Evolutionary conservation across 257 asterid species (phyloP), one percentile per base, ranked within the genome.

Genomic region (Jacaranda mimosifolia): DNA sequence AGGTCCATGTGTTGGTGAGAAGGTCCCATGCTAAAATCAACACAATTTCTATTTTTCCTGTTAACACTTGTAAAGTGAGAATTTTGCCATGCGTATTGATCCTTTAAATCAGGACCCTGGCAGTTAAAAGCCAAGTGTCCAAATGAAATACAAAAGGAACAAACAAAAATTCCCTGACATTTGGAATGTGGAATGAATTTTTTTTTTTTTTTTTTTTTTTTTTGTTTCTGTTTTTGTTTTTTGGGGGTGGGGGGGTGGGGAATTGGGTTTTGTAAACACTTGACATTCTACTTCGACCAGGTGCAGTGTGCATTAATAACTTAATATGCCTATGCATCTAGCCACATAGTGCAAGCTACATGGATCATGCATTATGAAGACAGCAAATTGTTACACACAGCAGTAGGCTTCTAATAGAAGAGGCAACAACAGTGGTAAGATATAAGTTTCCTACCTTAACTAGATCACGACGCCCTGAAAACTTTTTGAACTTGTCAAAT

Each of bases 401-500:
- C 49, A 39, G 9, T 5, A 51, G 53, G 66, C 19, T 12, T 67
- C 52, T 42, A 0, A 10, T 26, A 38, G 69, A 46, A 64, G 48
- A 35, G 32, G 18, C 19, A 76, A 48, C 6, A 35, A n/a, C 4
- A 3, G 3, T 4, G 10, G 62, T 17, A 8, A 55, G 4, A 55
- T 55, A 48, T 0, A 42, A 45, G 78, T 59, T 60, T 52, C 52
- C 11, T 85, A 95, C 97, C 99, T 89, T 91, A 73, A 91, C 85
- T 62, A 93, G 86, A 73, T 89, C 95, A 58, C 84, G 90, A 76
- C 80, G 87, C 68, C 87, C 90, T 19, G 91, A 77, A 69, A 76
- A 76, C 46, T 86, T 82, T 77, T 86, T 83, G 84, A 93, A 89
- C 87, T 90, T 93, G 64, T 81, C 86, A 63, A 95, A 93, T 59